Evolutionary conservation across 768 basidiomycete genomes (phyloP).

Genomic region (Hysterangium stoloniferum): DNA sequence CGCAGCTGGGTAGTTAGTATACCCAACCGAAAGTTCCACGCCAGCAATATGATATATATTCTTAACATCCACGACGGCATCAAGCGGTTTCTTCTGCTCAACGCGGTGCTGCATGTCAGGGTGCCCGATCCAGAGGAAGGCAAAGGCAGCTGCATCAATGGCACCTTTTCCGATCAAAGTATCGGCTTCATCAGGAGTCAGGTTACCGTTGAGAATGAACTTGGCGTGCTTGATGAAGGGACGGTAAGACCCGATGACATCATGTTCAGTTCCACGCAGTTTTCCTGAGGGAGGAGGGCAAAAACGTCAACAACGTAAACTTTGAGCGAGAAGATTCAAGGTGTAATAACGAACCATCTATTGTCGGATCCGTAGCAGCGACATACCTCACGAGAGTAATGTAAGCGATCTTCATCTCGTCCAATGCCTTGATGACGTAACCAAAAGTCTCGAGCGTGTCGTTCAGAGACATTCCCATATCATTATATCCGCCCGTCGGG

Average conservation of each 20-base stretch:
- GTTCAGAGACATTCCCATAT: conserved; percentile 38
- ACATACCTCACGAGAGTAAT: conserved; percentile 27
- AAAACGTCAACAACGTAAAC: background rate
- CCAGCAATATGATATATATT: conserved; percentile 17
- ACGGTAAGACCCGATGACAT: conserved; percentile 32
- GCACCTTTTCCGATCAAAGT: conserved; percentile 26
- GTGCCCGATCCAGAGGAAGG: conserved; percentile 31
- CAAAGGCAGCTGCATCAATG: conserved; percentile 31
- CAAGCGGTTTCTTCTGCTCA: conserved; percentile 22
- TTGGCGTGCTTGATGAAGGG: conserved; percentile 28
- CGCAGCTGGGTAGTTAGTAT: conserved; percentile 2
- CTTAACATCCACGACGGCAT: conserved; percentile 16
- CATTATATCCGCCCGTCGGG: conserved; percentile 39
- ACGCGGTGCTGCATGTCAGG: conserved; percentile 34
- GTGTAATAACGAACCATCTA: conserved; percentile 23
- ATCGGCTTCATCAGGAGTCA: conserved; percentile 32
- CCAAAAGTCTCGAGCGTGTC: conserved; percentile 35
- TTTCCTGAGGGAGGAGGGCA: conserved; percentile 20
- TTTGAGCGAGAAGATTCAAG: too few relatives aligned
- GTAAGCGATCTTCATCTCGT: conserved; percentile 30
- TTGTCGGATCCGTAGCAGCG: conserved; percentile 18
- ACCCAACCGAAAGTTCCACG: background rate
- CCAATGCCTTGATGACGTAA: conserved; percentile 34
- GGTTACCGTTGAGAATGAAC: conserved; percentile 30
- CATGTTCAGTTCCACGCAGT: conserved; percentile 29